These are phyloP conservation scores for Camelina hispida DNA, from an alignment of 345 rosid species.

Conservation along the genomic window DNA sequence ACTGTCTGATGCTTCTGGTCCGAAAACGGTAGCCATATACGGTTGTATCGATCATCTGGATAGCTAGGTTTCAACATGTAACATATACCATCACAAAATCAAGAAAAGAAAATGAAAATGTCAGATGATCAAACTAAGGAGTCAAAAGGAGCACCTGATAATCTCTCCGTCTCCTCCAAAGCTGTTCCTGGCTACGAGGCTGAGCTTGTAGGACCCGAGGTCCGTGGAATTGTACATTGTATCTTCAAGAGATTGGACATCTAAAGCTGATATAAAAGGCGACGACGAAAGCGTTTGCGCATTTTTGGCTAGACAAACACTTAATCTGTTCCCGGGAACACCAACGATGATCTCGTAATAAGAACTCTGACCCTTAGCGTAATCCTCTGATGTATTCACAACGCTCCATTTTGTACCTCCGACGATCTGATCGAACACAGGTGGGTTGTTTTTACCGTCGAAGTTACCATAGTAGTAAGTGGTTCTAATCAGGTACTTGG, in stretches of 20 bases:
- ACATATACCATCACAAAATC: slow-evolving; percentile 33
- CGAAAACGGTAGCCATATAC: slow-evolving; percentile 74
- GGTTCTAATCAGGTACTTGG: slow-evolving; percentile 72
- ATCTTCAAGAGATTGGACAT: slow-evolving; percentile 64
- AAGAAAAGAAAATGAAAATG: slow-evolving; percentile 13
- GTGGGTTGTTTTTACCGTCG: slow-evolving; percentile 75
- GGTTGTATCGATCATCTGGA: slow-evolving; percentile 73
- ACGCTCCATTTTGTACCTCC: slow-evolving; percentile 81
- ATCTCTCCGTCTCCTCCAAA: slow-evolving; percentile 57
- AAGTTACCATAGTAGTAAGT: slow-evolving; percentile 79
- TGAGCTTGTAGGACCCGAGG: slow-evolving; percentile 57
- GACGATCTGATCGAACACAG: slow-evolving; percentile 84
- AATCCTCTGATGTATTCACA: slow-evolving; percentile 81
- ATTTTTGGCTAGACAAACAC: slow-evolving; percentile 84
- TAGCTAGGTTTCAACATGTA: slow-evolving; percentile 56
- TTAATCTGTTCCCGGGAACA: slow-evolving; percentile 51
- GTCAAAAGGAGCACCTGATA: slow-evolving; percentile 53
- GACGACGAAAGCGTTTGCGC: slow-evolving; percentile 53
- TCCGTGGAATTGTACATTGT: slow-evolving; percentile 69
- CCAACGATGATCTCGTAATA: slow-evolving; percentile 72
- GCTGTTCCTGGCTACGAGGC: slow-evolving; percentile 57
- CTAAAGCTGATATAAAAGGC: slow-evolving; percentile 84
- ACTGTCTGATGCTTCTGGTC: slow-evolving; percentile 51
- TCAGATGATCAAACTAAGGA: slow-evolving; percentile 10
- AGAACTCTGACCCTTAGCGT: slow-evolving; percentile 63